Evolutionary conservation across 352 stramenopile species (phyloP), one percentile per base, ranked within the genome.

Genomic region (Vaucheria bursata): DNA sequence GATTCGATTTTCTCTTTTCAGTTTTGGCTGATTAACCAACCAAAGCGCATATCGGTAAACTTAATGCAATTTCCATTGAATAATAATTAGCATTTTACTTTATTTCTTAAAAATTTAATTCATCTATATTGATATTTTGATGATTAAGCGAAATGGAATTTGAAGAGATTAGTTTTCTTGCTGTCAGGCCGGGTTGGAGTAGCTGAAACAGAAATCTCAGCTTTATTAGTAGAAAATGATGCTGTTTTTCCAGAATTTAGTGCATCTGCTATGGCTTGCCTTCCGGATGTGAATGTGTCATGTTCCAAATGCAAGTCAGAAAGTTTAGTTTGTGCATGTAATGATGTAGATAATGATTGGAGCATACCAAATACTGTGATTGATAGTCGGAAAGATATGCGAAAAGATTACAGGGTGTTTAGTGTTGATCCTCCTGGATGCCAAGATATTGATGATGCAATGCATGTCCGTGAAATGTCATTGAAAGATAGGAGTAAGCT

Each of bases 391-490:
- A 87, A 86, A n/a, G 90, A 95, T 69, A 64, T 95, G 52, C 87
- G 90, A 34, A 86, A 85, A 1, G 88, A 92, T 69, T 34, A 29
- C 29, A 88, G 88, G 1, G 86, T 93, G n/a, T 94, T 95, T 71
- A 94, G 90, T 79, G 88, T 95, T 12, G 90, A 95, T 45, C 90
- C 90, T 5, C 89, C 87, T 0, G 90, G 90, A 0, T 95, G 90
- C 72, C 79, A 84, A 75, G 90, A 95, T 79, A 94, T 95, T 79
- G 90, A 95, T 75, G 90, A 95, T 79, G 89, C 90, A 45, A 93
- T 94, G 89, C 92, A 90, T 8, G 89, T 94, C 39, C 87, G 86
- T 6, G 73, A 75, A 0, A 83, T 94, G 36, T 76, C 45, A 25
- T 25, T 25, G 45, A 18, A n/a, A n/a, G n/a, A n/a, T n/a, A n/a